Base-by-base conservation (phyloP, 2,329 filamentous ascomycete species). In the Dactylonectria macrodidyma region DNA sequence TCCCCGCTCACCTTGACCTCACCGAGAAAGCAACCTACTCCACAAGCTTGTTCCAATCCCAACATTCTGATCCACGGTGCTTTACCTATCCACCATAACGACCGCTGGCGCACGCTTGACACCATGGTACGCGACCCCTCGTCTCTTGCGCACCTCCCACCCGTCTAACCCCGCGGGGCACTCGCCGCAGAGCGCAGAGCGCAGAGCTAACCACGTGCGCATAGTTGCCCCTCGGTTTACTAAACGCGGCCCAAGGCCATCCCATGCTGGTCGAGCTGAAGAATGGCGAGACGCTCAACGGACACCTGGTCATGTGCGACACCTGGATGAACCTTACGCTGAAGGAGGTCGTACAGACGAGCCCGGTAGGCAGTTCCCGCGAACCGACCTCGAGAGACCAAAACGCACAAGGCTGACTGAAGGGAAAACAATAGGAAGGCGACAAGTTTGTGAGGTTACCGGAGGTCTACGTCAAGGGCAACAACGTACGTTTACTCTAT, bases 241-340 rank as follows among this genome's bases (percentile, higher is more conserved):
- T 99, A 70, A 98, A 94, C 78, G 95, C 95, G 77, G 95, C 96
- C 73, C 95, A 98, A 86, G 96, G 96, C 88, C 94, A 98, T 81
- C 95, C 96, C 4, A 98, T 98, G 93, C 92, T 97, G 65, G 95
- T 98, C 73, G 95, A 98, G 86, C 92, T 98, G 73, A 98, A 98
- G 87, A 97, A 95, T 79, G 95, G 95, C 84, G 95, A 99, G 84
- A 98, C 96, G 0, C 89, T 99, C 68, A 99, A 98, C 84, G 96
- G 96, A 71, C 95, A 98, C 79, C 87, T 99, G 67, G 93, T 98
- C 81, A 94, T 92, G 82, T 99, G 95, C 90, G 96, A 99, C 82
- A 99, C 95, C 56, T 99, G 96, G 95, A 99, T 99, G 96, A 99
- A 99, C 84, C 86, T 99, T 75, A 98, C 95, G 2, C 84, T 99